These are phyloP conservation scores for Mycena pura DNA, from an alignment of 768 basidiomycete species.

Conservation along the genomic window DNA sequence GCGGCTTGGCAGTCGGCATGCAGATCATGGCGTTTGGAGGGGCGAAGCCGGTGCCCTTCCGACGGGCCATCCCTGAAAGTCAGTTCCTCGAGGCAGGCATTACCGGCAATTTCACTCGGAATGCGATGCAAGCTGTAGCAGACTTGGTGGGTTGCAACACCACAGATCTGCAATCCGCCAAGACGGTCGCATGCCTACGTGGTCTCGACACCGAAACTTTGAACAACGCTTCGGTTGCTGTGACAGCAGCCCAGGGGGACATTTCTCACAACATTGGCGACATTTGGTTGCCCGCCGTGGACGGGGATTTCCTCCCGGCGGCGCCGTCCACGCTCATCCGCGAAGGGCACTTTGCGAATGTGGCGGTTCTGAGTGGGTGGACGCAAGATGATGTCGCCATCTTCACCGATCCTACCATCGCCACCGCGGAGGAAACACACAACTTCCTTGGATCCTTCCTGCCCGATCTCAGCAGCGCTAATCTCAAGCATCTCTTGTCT, in stretches of 20 bases:
- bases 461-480: not conserved
- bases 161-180: not conserved
- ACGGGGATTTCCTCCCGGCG: not conserved
- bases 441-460: not conserved
- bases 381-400: not conserved
- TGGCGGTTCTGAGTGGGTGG: constrained; percentile 2
- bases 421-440: not conserved
- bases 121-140: not conserved
- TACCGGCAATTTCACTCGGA: not conserved
- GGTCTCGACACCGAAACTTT: not conserved
- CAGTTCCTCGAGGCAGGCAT: not conserved
- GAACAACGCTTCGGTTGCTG: not conserved
- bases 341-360: constrained; percentile 2
- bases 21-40: not conserved
- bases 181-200: not conserved
- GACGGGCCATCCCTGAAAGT: not conserved
- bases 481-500: not conserved
- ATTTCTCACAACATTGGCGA: not conserved
- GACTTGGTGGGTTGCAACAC: not conserved
- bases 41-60: not conserved
- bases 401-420: not conserved
- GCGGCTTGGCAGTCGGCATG: not conserved
- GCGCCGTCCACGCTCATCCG: not conserved
- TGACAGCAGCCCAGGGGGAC: not conserved
- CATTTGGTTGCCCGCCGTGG: not conserved